phyloP scores from a whole-genome alignment of 2,329 filamentous ascomycete species.

The Alternaria triticimaculans region DNA sequence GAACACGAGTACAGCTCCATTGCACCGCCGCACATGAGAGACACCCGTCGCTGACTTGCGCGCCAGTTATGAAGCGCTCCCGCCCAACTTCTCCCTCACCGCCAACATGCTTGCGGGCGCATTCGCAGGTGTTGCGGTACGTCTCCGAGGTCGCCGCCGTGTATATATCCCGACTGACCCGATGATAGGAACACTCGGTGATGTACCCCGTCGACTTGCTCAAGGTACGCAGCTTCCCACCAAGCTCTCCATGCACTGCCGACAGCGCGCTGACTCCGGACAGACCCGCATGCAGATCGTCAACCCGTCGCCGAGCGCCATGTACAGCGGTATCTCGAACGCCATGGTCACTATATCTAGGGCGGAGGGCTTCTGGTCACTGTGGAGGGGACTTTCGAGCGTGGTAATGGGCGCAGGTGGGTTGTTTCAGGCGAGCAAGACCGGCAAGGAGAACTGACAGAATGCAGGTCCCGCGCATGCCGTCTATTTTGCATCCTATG shows the following conservation, averaged over 20 bases:
- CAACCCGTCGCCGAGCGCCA: conserved; percentile 78
- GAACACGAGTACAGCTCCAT: conserved; percentile 50
- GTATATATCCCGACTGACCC: conserved; percentile 27
- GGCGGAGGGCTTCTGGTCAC: conserved; percentile 84
- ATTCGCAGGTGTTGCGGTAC: conserved; percentile 93
- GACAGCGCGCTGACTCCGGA: conserved; percentile 26
- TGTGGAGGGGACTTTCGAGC: conserved; percentile 97
- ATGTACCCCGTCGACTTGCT: conserved; percentile 99
- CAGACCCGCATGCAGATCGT: conserved; percentile 98
- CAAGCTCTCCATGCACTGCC: background rate
- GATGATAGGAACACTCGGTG: conserved; percentile 85
- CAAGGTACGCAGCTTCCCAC: conserved; percentile 69
- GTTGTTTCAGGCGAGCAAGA: conserved; percentile 22
- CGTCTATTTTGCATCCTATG: conserved; percentile 98
- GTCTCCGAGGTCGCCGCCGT: conserved; percentile 41
- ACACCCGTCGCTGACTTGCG: conserved; percentile 29
- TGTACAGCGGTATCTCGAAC: conserved; percentile 90
- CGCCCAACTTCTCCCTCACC: conserved; percentile 89
- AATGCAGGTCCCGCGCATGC: conserved; percentile 87
- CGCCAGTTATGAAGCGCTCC: conserved; percentile 84
- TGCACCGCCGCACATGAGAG: background rate
- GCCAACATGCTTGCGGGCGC: conserved; percentile 97
- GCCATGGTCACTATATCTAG: conserved; percentile 91
- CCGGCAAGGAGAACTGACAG: conserved; percentile 30
- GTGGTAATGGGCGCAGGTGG: conserved; percentile 92